phyloP scores from a whole-genome alignment of 2,329 filamentous ascomycete genomes.

The Aureobasidium sp. region DNA sequence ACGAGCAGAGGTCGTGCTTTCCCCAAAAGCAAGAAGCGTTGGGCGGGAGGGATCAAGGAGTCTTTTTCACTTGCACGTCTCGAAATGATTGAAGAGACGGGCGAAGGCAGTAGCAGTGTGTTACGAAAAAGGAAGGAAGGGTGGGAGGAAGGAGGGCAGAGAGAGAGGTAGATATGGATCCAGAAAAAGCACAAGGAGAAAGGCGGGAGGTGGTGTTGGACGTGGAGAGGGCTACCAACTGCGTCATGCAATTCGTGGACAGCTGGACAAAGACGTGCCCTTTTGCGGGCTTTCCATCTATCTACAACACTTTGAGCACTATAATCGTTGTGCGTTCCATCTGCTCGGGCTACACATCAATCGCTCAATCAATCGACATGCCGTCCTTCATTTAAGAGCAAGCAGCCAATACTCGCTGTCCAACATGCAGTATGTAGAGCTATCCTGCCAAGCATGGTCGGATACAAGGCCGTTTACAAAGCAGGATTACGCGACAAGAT shows the following conservation, averaged over 20 bases:
- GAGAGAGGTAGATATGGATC: neutral
- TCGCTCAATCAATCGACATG: neutral
- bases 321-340: neutral
- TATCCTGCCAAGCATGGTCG: neutral
- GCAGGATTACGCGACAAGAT: slow-evolving; percentile 8
- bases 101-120: neutral
- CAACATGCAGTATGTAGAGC: neutral
- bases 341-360: neutral
- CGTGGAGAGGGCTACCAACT: slow-evolving; percentile 3
- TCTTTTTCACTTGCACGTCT: slow-evolving; percentile 4
- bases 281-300: slow-evolving; percentile 7
- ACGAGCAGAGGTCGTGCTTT: slow-evolving; percentile 14
- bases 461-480: slow-evolving; percentile 5
- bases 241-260: slow-evolving; percentile 9
- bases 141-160: neutral
- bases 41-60: neutral
- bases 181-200: slow-evolving; percentile 9
- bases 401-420: neutral
- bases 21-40: slow-evolving; percentile 12
- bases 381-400: neutral
- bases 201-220: slow-evolving; percentile 12
- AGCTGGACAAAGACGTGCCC: slow-evolving; percentile 7
- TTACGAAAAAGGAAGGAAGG: slow-evolving; percentile 13
- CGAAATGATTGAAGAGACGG: slow-evolving; percentile 9
- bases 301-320: neutral